Evolutionary conservation across 1,284 basidiomycete species (phyloP), one percentile per base, ranked within the genome.

Genomic region (Tilletia walkeri): DNA sequence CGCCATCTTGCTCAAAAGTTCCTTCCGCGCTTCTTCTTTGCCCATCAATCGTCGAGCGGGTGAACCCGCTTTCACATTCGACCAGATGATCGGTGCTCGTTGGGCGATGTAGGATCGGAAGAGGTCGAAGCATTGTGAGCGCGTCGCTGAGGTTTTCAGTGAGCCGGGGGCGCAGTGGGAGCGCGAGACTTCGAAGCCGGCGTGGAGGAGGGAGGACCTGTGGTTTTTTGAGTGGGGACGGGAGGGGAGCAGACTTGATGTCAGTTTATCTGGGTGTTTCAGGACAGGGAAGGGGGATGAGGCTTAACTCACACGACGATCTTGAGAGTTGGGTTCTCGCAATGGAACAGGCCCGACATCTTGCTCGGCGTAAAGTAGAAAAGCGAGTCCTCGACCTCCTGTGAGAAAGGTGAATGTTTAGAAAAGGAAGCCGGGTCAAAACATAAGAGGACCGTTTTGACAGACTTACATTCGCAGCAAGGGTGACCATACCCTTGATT

Each of bases 401-500:
- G 73, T 3, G 45, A 5, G n/a, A n/a, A n/a, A n/a, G n/a, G n/a
- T n/a, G n/a, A n/a, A n/a, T n/a, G n/a, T n/a, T n/a, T n/a, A n/a
- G n/a, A n/a, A n/a, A n/a, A n/a, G n/a, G n/a, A n/a, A n/a, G n/a
- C n/a, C n/a, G n/a, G n/a, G n/a, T n/a, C n/a, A n/a, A n/a, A n/a
- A n/a, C n/a, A n/a, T n/a, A 49, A 49, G 12, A n/a, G 12, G n/a
- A 34, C 30, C 24, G 56, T 1, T 30, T 61, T 39, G 14, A 18
- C 14, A 1, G 0, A 63, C 59, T 63, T 38, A 63, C 59, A 63
- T 95, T 90, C 78, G 90, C 89, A 0, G 95, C 94, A 0, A 95
- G 88, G 3, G 90, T 90, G 65, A 98, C 86, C 96, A 99, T 99
- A 1, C 96, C 95, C 83, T 91, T 91, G 89, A 99, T 98, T 65